Evolutionary conservation across 2,329 filamentous ascomycete genomes (phyloP), one percentile per base, ranked within the genome.

Genomic region (Fusarium solani-melongenae): DNA sequence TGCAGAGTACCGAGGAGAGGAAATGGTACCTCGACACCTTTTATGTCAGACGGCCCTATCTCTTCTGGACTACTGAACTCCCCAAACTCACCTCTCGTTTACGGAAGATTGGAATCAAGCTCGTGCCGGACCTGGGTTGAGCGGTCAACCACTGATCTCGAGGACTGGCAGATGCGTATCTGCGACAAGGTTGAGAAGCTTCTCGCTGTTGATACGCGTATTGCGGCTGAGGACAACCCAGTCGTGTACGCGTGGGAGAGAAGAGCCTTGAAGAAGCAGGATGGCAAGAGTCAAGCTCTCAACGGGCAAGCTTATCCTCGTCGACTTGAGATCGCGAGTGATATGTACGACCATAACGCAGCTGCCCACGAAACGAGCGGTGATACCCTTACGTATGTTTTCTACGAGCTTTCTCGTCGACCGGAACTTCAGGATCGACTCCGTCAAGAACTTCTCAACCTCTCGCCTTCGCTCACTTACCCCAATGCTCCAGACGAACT

Each of bases 281-380:
- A 56, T 56, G 41, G 57, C 3, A 55, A 66, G n/a, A 22, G 9
- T n/a, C 22, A 22, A 24, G 14, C 12, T 22, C 20, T 44, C 17
- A 44, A 41, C 11, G 57, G 57, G 2, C 57, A 60, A n/a, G 34
- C 57, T 5, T 62, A 66, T 22, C 44, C 57, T 10, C 56, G 57
- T 20, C 64, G 64, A 1, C 44, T 66, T 4, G 64, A 66, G 36
- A 61, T 66, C 17, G 64, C 64, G 11, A 55, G 56, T 29, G 64
- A 66, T 24, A 66, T 66, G 64, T 66, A 61, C 20, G 57, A 61
- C 7, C 57, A 61, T 36, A 66, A 66, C 20, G 56, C 64, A 5
- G 64, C 64, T 34, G 56, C 64, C 3, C 64, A 66, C 17, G 64
- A 66, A 56, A 60, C 56, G 2, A 60, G 64, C 11, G 64, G 56